Base-by-base conservation (phyloP, 2,329 filamentous ascomycete species). In the Cytospora schulzeri region DNA sequence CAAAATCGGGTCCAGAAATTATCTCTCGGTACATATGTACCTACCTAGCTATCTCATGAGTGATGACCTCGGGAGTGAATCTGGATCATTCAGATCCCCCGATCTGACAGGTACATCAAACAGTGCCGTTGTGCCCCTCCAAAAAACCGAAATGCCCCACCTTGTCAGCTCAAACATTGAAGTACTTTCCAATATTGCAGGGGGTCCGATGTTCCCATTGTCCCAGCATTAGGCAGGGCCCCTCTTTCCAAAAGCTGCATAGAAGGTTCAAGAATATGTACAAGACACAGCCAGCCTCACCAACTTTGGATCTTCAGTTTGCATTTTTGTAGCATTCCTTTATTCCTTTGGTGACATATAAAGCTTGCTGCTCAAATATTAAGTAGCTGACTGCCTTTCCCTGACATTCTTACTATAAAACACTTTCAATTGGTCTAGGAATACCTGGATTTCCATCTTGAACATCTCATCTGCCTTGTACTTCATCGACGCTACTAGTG, bases 261-360 rank as follows among this genome's bases (percentile, higher is more conserved):
- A 60, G 59, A 66, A 64, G 41, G 53, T 65, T 65, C 65, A 61
- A 58, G 65, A 64, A 66, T 57, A 50, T 19, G 26, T n/a, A 11
- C 28, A 51, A 22, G 19, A 11, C 17, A 31, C 52, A 48, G 31
- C 17, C 59, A 63, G 53, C 58, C 63, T 66, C 50, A 48, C 45
- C 17, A 48, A 19, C 22, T 33, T 12, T 31, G 54, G n/a, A 71
- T 68, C 68, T 68, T n/a, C n/a, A n/a, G 66, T 66, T 70, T 70
- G 69, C 68, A 70, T 35, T 41, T 11, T 3, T 38, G 35, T 58
- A 63, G 53, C 58, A 54, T 54, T 67, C 51, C 51, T 38, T 26
- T 52, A 56, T 33, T 54, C 50, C n/a, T 14, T 12, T 12, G 2
- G 45, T 48, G 45, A 48, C 22, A 48, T 48, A 48, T 54, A 59